Conservation (phyloP, 179 eudicot genomes). For the Heliamphora pulchella region DNA sequence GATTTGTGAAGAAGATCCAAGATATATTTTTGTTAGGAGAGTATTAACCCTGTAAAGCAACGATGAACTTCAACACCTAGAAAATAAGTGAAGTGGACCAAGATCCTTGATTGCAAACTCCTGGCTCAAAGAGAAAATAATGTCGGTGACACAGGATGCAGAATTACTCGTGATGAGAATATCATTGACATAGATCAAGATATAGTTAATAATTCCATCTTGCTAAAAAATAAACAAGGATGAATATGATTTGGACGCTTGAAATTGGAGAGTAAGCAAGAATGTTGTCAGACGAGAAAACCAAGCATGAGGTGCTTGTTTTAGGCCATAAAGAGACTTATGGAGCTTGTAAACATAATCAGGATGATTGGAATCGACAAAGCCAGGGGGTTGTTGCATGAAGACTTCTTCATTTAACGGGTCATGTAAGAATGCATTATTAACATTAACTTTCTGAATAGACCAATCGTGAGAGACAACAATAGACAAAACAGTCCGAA, state of each 20-base stretch:
- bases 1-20: too few relatives aligned
- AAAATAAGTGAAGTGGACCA: too few relatives aligned
- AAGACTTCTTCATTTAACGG: neutral
- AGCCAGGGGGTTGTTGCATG: slow-evolving; percentile 4
- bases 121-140: too few relatives aligned
- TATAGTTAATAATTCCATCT: too few relatives aligned
- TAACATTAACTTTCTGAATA: neutral
- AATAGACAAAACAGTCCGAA: neutral
- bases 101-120: too few relatives aligned
- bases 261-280: neutral
- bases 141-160: too few relatives aligned
- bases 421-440: neutral
- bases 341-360: neutral
- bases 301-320: neutral
- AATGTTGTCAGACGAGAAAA: neutral
- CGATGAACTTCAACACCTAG: too few relatives aligned
- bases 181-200: neutral
- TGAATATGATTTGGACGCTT: neutral
- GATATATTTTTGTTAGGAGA: too few relatives aligned
- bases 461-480: neutral
- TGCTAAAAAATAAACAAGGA: neutral
- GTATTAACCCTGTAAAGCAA: too few relatives aligned
- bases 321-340: neutral
- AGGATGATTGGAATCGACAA: neutral
- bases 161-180: too few relatives aligned